Evolutionary conservation across 176 grass and related monocot species (phyloP).

Genomic region (Ampelocalamus luodianensis): DNA sequence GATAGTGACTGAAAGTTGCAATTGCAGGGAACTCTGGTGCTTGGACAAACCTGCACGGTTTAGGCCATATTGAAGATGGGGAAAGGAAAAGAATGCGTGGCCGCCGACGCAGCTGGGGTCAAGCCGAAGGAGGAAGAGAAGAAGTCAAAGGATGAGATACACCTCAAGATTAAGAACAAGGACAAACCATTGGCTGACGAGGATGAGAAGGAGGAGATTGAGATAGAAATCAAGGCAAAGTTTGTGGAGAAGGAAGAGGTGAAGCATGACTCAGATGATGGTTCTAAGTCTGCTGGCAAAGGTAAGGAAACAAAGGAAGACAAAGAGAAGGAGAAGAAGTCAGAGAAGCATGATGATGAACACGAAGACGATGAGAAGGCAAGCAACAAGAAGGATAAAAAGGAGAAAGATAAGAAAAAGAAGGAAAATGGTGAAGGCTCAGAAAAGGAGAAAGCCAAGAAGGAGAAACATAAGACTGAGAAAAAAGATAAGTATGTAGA

Average conservation of each 20-base stretch:
- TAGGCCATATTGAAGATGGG: conserved; percentile 28
- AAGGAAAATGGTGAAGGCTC: background rate
- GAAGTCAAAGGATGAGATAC: conserved; percentile 54
- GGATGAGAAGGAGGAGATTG: conserved; percentile 58
- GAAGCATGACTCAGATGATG: conserved; percentile 32
- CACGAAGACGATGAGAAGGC: background rate
- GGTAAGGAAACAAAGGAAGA: conserved; percentile 38
- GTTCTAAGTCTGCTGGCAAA: conserved; percentile 10
- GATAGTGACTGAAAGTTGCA: background rate
- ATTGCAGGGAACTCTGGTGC: conserved; percentile 3
- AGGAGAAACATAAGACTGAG: conserved; percentile 1
- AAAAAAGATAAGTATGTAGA: conserved; percentile 26
- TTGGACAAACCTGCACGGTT: background rate
- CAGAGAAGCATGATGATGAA: conserved; percentile 27
- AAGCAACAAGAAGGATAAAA: conserved; percentile 32
- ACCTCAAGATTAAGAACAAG: conserved; percentile 72
- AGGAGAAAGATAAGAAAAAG: conserved; percentile 41
- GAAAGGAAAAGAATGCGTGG: conserved; percentile 36
- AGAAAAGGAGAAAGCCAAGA: conserved; percentile 32
- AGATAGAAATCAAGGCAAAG: conserved; percentile 60
- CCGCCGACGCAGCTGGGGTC: background rate
- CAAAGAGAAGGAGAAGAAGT: conserved; percentile 38
- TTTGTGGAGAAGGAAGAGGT: conserved; percentile 57
- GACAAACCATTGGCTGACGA: conserved; percentile 39
- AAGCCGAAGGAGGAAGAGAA: conserved; percentile 53